Conservation (phyloP, 2,329 filamentous ascomycete species). For the Helotiales sp. region DNA sequence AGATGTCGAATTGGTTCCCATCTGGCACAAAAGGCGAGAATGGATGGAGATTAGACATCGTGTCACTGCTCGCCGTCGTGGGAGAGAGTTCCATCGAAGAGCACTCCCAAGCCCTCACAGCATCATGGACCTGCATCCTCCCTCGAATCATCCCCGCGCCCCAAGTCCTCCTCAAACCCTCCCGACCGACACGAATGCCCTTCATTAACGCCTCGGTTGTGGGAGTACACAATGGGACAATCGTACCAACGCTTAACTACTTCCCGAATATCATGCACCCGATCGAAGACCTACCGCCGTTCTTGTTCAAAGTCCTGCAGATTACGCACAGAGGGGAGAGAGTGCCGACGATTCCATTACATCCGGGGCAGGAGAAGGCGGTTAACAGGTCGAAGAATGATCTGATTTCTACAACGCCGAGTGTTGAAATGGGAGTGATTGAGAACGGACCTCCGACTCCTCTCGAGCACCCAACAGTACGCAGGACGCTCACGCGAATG, state of each 20-base stretch:
- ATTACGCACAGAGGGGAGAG: slow-evolving; percentile 50
- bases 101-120: slow-evolving; percentile 62
- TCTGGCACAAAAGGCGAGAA: slow-evolving; percentile 44
- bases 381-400: neutral
- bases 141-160: slow-evolving; percentile 67
- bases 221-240: slow-evolving; percentile 62
- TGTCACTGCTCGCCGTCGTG: slow-evolving; percentile 66
- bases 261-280: slow-evolving; percentile 66
- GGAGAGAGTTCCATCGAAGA: slow-evolving; percentile 63
- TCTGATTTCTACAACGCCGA: slow-evolving; percentile 38
- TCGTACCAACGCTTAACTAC: slow-evolving; percentile 61
- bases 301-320: slow-evolving; percentile 54
- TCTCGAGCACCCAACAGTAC: slow-evolving; percentile 23
- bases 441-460: slow-evolving; percentile 22
- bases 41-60: slow-evolving; percentile 64
- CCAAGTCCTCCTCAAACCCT: slow-evolving; percentile 63
- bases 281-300: slow-evolving; percentile 54
- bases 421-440: slow-evolving; percentile 21
- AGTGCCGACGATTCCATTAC: neutral
- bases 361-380: slow-evolving; percentile 3
- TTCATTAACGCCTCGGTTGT: slow-evolving; percentile 59
- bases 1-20: slow-evolving; percentile 49
- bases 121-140: slow-evolving; percentile 61
- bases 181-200: slow-evolving; percentile 60
- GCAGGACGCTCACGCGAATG: slow-evolving; percentile 28